Base-by-base conservation (phyloP, 2,329 filamentous ascomycete genomes). In the Pleurostoma richardsiae region DNA sequence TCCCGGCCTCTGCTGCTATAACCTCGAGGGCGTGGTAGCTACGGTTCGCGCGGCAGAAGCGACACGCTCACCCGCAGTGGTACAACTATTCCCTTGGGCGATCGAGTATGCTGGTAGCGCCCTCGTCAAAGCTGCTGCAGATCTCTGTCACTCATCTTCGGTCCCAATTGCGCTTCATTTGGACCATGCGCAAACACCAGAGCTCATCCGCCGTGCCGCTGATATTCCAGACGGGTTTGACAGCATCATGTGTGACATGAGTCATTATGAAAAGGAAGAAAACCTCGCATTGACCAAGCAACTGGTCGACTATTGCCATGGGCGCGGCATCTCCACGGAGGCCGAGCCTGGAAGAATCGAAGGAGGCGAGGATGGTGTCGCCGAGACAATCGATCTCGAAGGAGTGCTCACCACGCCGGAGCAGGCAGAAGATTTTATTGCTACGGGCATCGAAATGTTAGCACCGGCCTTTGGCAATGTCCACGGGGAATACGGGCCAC, bases 391-490 rank as follows among this genome's bases (percentile, higher is more conserved):
- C 48, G 63, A 78, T 63, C 47, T 70, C 46, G 54, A 72, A 70
- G 61, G 75, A 55, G 41, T 65, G 63, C 49, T 88, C 53, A 90
- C 85, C 0, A 88, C 83, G 0, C 75, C 79, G 0, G 83, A 86
- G 51, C 79, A 90, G 64, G 83, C 82, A 6, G 74, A 82, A 52
- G 80, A 87, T 56, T 90, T 90, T 56, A 76, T 88, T 4, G 75
- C 71, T 3, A 86, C 84, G 8, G 86, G 85, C 1, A 86, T 90
- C 57, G 82, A 90, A 56, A 85, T 84, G 69, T 68, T 90, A 10
- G 86, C 86, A 3, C 86, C 86, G 0, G 84, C 84, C 1, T 88
- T 90, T 66, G 86, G 86, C 4, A 90, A 89, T 56, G 82, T 90
- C 40, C 86, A 90, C 64, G 86, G 86, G 5, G 79, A 83, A 55